phyloP scores from a whole-genome alignment of 139 green algal genomes.

The Medakamo hakoo region DNA sequence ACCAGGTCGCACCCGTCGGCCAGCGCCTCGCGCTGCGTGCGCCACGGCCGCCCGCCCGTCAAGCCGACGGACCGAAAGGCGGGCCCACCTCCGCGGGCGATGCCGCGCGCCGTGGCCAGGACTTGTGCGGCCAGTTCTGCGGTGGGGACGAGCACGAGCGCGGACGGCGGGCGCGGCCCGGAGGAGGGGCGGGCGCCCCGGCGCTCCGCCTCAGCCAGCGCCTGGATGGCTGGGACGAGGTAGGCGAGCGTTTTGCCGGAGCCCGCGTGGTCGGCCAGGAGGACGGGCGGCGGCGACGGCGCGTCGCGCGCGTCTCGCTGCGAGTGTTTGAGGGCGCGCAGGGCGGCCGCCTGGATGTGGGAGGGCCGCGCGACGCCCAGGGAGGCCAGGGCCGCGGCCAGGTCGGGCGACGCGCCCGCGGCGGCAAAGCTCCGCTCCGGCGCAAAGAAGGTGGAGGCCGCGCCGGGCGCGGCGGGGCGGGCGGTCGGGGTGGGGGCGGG shows the following conservation, averaged over 20 bases:
- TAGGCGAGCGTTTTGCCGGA: slow-evolving; percentile 86
- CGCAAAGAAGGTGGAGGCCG: slow-evolving; percentile 36
- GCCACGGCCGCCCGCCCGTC: slow-evolving; percentile 42
- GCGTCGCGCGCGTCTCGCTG: neutral
- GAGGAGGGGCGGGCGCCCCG: slow-evolving; percentile 11
- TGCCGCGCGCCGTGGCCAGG: slow-evolving; percentile 20
- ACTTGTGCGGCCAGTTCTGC: slow-evolving; percentile 18
- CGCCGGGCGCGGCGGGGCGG: neutral
- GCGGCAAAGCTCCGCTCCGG: slow-evolving; percentile 16
- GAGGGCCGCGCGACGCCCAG: slow-evolving; percentile 47
- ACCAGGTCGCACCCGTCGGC: slow-evolving; percentile 57
- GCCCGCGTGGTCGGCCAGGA: slow-evolving; percentile 68
- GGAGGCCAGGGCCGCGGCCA: slow-evolving; percentile 27
- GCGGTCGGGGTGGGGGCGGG: neutral
- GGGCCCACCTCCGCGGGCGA: slow-evolving; percentile 14
- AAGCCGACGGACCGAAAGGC: slow-evolving; percentile 26
- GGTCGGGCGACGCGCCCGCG: slow-evolving; percentile 20
- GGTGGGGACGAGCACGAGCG: slow-evolving; percentile 48
- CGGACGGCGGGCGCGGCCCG: slow-evolving; percentile 13
- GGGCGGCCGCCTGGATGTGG: slow-evolving; percentile 44
- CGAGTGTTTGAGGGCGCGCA: neutral
- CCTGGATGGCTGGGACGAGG: slow-evolving; percentile 60
- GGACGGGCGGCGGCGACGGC: slow-evolving; percentile 15
- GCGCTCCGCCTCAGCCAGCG: slow-evolving; percentile 28
- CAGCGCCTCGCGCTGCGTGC: slow-evolving; percentile 48